Evolutionary conservation across 164 flowering plant genomes (phyloP), one percentile per base, ranked within the genome.

Genomic region (Piper longum): DNA sequence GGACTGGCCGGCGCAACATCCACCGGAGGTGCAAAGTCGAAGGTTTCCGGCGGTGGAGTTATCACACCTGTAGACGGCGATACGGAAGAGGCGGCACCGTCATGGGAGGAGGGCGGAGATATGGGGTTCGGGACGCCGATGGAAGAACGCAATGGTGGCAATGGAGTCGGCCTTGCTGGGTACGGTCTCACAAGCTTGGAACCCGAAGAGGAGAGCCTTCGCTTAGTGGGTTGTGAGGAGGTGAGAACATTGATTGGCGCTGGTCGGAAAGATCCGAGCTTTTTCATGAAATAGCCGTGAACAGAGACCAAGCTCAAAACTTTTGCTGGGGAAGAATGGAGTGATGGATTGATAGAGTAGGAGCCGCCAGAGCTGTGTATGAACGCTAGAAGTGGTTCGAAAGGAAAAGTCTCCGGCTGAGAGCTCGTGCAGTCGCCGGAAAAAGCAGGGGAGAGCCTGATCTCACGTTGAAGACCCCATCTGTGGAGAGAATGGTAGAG

Each of bases 401-500:
- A 43, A 67, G 76, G 77, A 44, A 41, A 14, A 42, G 55, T n/a
- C 0, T 43, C 41, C 14, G 19, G 61, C 14, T 18, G 54, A 19
- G 14, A 40, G 56, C 66, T 26, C 3, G 83, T 66, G 59, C 95
- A 87, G 52, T 63, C 61, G 12, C 69, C 62, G 59, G 84, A 74
- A 64, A 88, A 74, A 66, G 79, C 71, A 66, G 79, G 70, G 4
- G 98, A 77, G 41, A 83, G 83, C 58, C 77, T 84, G 74, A 88
- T 84, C 6, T 83, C 78, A 57, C 66, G 80, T 71, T 84, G 81
- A 65, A 88, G 79, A 69, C 85, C 95, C 96, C 91, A 85, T 65
- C 91, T 78, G 8, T 68, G 70, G 44, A 91, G 86, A 62, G 87
- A 79, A 70, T 80, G 67, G 71, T 74, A 72, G 41, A 91, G 41